These are phyloP conservation scores for Nidula niveotomentosa DNA, from an alignment of 1,284 basidiomycete genomes.

Conservation along the genomic window DNA sequence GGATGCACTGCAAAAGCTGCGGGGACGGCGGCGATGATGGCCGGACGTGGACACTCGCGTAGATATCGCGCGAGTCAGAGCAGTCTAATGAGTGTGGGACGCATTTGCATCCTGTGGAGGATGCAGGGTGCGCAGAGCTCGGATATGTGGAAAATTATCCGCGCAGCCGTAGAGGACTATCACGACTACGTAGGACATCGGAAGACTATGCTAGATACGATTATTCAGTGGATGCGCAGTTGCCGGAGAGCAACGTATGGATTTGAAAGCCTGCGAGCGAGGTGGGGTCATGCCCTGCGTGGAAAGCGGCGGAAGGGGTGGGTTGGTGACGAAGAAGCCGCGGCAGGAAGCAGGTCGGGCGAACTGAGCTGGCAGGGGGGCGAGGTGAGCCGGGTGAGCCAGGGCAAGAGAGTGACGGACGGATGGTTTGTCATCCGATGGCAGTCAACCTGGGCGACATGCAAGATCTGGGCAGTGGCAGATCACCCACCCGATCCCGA, in stretches of 20 bases:
- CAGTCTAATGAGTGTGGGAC: no score
- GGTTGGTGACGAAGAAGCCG: constrained; percentile 1
- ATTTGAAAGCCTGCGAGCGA: neutral
- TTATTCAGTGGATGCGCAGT: no score
- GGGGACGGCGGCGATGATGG: no score
- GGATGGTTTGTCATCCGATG: neutral
- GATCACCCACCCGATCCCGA: neutral
- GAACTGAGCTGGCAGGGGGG: constrained; percentile 6
- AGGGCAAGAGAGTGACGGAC: neutral
- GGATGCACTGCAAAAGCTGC: no score
- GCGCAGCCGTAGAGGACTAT: no score
- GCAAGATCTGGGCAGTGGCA: constrained; percentile 3
- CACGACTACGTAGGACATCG: no score
- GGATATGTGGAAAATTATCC: no score
- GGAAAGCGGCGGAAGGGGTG: constrained; percentile 10
- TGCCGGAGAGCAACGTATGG: neutral
- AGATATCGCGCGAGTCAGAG: no score
- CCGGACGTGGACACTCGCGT: no score
- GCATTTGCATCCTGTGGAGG: no score
- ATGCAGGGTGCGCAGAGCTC: no score
- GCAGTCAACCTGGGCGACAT: neutral
- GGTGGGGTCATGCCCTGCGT: constrained; percentile 4
- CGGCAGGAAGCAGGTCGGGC: constrained; percentile 4
- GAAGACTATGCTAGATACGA: no score
- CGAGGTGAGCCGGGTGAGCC: constrained; percentile 4